Percentiles rank a stretch among this genome's conserved stretches.
phyloP scores from a whole-genome alignment of 1,284 basidiomycete species.

The Tremellales sp. region DNA sequence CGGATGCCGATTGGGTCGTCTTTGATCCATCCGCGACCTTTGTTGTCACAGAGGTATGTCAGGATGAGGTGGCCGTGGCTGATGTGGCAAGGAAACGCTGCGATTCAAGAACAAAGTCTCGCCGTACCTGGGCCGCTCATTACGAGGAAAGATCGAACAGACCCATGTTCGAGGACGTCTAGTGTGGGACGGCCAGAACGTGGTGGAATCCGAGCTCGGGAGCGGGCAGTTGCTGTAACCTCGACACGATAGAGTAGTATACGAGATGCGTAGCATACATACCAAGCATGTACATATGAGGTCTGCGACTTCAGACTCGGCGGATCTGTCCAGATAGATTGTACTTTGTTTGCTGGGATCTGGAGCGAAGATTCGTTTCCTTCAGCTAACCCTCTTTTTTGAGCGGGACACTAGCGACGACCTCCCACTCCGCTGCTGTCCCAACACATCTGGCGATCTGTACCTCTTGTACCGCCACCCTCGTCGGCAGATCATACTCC shows the following conservation, averaged over 20 bases:
- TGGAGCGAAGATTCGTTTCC: no score
- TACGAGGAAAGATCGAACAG: conserved; percentile 67
- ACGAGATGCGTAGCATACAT: no score
- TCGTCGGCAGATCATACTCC: not conserved
- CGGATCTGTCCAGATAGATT: no score
- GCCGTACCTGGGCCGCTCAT: conserved; percentile 70
- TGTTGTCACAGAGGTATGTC: conserved; percentile 53
- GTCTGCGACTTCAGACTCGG: no score
- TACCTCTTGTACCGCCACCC: not conserved
- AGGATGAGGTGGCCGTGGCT: not conserved
- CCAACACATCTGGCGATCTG: not conserved
- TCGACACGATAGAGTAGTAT: no score
- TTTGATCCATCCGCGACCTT: conserved; percentile 71
- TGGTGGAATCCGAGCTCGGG: no score
- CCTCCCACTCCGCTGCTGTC: conserved; percentile 1
- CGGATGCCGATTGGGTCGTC: conserved; percentile 77
- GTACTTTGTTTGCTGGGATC: no score
- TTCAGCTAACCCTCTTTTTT: no score
- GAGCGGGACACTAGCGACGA: not conserved
- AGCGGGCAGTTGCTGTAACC: conserved; percentile 5
- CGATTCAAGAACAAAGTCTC: conserved; percentile 90
- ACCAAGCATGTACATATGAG: no score
- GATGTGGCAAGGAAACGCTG: conserved; percentile 54
- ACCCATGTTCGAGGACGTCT: conserved; percentile 71
- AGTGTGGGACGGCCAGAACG: conserved; percentile 55